Evolutionary conservation across 352 stramenopile genomes (phyloP).

Genomic region (Pythium diclinum): DNA sequence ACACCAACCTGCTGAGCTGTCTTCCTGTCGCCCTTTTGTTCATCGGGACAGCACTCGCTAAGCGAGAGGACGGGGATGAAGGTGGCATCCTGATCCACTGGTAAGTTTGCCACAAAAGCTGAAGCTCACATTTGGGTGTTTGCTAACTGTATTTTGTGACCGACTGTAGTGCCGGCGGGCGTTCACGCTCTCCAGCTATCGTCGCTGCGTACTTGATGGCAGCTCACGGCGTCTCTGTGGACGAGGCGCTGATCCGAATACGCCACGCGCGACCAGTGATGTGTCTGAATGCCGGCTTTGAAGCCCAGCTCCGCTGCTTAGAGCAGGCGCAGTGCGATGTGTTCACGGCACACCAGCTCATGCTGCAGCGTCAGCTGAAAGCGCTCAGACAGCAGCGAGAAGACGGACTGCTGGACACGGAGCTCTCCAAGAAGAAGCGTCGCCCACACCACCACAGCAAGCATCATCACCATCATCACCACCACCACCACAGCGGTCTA

Average conservation of each 20-base stretch:
- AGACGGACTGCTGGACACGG: slow-evolving; percentile 29
- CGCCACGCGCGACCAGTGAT: slow-evolving; percentile 60
- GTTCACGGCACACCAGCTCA: slow-evolving; percentile 72
- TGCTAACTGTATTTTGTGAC: background rate
- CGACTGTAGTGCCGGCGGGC: slow-evolving; percentile 50
- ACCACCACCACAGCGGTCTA: slow-evolving; percentile 22
- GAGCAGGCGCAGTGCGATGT: slow-evolving; percentile 65
- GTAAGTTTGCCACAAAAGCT: slow-evolving; percentile 14
- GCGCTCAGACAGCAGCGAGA: slow-evolving; percentile 38
- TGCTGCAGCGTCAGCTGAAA: slow-evolving; percentile 46
- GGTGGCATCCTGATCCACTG: slow-evolving; percentile 85
- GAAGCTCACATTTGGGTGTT: background rate
- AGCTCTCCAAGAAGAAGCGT: slow-evolving; percentile 23
- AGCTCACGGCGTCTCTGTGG: slow-evolving; percentile 50
- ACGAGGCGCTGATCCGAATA: slow-evolving; percentile 47
- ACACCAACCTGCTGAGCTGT: slow-evolving; percentile 85
- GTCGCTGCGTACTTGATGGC: slow-evolving; percentile 81
- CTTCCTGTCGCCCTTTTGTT: slow-evolving; percentile 78
- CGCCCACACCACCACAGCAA: slow-evolving; percentile 18
- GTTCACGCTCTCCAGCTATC: slow-evolving; percentile 80
- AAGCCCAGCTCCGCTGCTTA: slow-evolving; percentile 77
- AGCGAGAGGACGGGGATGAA: slow-evolving; percentile 15
- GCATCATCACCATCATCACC: slow-evolving; percentile 37
- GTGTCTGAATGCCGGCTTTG: slow-evolving; percentile 79
- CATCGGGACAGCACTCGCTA: slow-evolving; percentile 59